A percentile compares a stretch with the other conserved stretches of the same genome.
Conservation (phyloP, 176 grass and related monocot genomes). For the Musa troglodytarum region DNA sequence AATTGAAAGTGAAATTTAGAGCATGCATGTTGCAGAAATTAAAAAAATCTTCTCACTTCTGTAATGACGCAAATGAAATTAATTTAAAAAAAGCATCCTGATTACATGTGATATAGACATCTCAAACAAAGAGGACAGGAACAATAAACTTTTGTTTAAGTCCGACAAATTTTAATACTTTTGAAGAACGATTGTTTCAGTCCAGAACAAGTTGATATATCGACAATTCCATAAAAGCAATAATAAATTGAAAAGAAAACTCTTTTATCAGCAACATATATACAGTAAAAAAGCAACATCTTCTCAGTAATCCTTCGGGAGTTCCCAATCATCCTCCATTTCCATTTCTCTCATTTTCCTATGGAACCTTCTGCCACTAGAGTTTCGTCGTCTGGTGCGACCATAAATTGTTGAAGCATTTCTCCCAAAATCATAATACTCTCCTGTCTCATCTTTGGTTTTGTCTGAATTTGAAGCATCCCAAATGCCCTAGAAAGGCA, state of each 20-base stretch:
- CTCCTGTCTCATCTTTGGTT: conserved; percentile 30
- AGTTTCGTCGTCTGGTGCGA: conserved; percentile 22
- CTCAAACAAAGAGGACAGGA: no score
- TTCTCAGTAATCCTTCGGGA: conserved; percentile 68
- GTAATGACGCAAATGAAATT: no score
- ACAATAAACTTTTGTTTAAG: no score
- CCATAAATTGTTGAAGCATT: conserved; percentile 20
- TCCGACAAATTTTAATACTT: no score
- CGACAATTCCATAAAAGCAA: not conserved
- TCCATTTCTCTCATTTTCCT: conserved; percentile 30
- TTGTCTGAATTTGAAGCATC: conserved; percentile 44
- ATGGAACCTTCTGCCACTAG: conserved; percentile 23
- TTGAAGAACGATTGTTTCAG: no score
- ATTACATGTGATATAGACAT: no score
- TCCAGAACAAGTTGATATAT: not conserved
- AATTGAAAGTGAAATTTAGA: no score
- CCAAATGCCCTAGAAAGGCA: conserved; percentile 55
- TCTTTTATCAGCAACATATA: not conserved
- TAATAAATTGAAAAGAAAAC: not conserved
- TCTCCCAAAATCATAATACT: conserved; percentile 30
- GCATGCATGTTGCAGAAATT: no score
- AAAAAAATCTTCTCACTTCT: no score
- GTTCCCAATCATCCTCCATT: conserved; percentile 56
- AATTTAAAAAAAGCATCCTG: no score
- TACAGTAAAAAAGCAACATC: not conserved